A percentile compares a stretch with the other conserved stretches of the same genome.
phyloP scores from a whole-genome alignment of 768 basidiomycete species.

The Sporobolomyces pararoseus region DNA sequence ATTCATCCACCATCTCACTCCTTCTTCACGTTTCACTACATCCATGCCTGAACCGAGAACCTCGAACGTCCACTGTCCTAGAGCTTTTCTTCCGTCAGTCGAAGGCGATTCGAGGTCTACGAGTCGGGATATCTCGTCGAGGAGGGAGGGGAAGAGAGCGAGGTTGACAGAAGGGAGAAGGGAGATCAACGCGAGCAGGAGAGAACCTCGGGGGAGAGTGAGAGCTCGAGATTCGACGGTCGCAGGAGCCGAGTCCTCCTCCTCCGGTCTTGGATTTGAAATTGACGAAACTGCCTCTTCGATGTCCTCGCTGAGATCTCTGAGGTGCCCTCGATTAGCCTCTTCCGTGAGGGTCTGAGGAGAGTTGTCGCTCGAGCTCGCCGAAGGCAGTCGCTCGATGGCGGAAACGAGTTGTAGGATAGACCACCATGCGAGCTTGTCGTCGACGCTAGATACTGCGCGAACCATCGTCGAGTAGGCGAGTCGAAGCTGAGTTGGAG shows the following conservation, averaged over 20 bases:
- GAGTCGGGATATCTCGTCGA: slow-evolving; percentile 13
- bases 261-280: not conserved
- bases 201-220: slow-evolving; percentile 24
- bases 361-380: no score
- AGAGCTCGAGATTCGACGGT: slow-evolving; percentile 28
- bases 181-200: slow-evolving; percentile 39
- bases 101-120: slow-evolving; percentile 18
- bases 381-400: slow-evolving; percentile 49
- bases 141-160: slow-evolving; percentile 18
- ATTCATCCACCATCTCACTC: slow-evolving; percentile 39
- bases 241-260: not conserved
- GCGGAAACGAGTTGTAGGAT: slow-evolving; percentile 58
- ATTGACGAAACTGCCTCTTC: no score
- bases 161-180: slow-evolving; percentile 37
- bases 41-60: slow-evolving; percentile 39
- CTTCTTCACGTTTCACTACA: slow-evolving; percentile 37
- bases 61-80: slow-evolving; percentile 34
- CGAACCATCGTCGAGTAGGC: slow-evolving; percentile 70
- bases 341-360: no score
- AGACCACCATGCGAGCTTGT: slow-evolving; percentile 66
- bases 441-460: slow-evolving; percentile 55
- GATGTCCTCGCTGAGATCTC: no score
- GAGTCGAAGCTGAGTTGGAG: slow-evolving; percentile 54
- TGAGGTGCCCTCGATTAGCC: no score
- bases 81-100: slow-evolving; percentile 28